phyloP scores from a whole-genome alignment of 495 filamentous ascomycete species.

The Hypomontagnella monticulosa region DNA sequence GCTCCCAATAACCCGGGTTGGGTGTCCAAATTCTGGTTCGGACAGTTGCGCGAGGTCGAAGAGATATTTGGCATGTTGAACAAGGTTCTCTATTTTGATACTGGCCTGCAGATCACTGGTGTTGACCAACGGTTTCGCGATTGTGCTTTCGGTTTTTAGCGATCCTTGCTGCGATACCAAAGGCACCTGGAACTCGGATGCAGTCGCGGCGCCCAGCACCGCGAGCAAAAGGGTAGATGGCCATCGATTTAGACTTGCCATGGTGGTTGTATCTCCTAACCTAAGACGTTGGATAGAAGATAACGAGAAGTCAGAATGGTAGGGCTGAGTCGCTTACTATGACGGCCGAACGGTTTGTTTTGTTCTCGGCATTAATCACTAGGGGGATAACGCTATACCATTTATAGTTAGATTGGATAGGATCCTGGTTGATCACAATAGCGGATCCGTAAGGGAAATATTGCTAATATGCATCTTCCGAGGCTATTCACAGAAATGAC shows the following conservation, averaged over 20 bases:
- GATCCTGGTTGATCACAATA: neutral
- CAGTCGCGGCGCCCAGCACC: conserved; percentile 25
- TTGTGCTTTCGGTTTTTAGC: neutral
- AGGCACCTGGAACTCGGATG: conserved; percentile 32
- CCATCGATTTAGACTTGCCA: conserved; percentile 24
- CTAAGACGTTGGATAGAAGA: conserved; percentile 1
- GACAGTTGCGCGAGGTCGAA: conserved; percentile 65
- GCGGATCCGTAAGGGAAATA: neutral
- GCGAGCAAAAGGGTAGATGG: conserved; percentile 13
- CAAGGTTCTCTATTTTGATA: conserved; percentile 62
- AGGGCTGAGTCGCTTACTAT: neutral
- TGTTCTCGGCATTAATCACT: conserved; percentile 15
- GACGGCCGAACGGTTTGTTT: conserved; percentile 12
- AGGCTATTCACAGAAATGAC: neutral
- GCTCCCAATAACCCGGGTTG: conserved; percentile 72
- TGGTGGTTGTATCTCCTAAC: conserved; percentile 8
- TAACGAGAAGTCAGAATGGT: neutral
- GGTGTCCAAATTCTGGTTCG: conserved; percentile 65
- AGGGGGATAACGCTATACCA: conserved; percentile 22
- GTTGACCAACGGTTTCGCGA: conserved; percentile 56
- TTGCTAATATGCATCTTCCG: neutral
- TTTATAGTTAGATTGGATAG: conserved; percentile 10
- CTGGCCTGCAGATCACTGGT: conserved; percentile 62
- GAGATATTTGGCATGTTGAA: conserved; percentile 63
- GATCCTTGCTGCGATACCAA: conserved; percentile 25